Evolutionary conservation across 805 yeast genomes (phyloP).

Genomic region (Grigorovia yakushimaensis): DNA sequence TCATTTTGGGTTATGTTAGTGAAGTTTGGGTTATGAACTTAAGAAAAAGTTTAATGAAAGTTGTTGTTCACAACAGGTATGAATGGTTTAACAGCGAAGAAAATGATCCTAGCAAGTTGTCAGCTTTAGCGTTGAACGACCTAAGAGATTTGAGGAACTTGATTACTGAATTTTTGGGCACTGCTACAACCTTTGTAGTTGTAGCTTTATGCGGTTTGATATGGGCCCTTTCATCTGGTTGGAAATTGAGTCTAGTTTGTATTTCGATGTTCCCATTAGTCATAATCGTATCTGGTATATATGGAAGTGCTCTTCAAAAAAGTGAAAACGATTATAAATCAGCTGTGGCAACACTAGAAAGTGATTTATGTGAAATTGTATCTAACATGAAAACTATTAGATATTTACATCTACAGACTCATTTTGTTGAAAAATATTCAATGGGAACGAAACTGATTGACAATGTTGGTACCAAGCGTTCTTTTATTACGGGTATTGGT

Average conservation of each 20-base stretch:
- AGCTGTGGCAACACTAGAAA: conserved; percentile 45
- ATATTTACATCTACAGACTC: conserved; percentile 40
- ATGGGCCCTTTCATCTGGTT: conserved; percentile 75
- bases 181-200: conserved; percentile 42
- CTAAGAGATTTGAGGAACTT: conserved; percentile 64
- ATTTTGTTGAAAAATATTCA: conserved; percentile 36
- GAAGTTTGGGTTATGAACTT: conserved; percentile 57
- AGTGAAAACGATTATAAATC: conserved; percentile 55
- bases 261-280: conserved; percentile 64
- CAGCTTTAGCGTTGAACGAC: conserved; percentile 71
- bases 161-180: conserved; percentile 51
- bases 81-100: conserved; percentile 39
- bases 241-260: conserved; percentile 83
- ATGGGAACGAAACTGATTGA: conserved; percentile 26
- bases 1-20: conserved; percentile 45
- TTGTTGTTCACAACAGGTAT: conserved; percentile 42
- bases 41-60: conserved; percentile 40
- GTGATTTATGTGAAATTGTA: conserved; percentile 41
- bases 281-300: conserved; percentile 39
- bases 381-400: conserved; percentile 55
- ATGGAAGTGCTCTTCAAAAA: conserved; percentile 40
- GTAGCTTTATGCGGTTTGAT: conserved; percentile 51
- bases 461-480: conserved; percentile 40
- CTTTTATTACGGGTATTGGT: conserved; percentile 58
- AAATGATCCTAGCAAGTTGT: conserved; percentile 41